Evolutionary conservation across 2,329 filamentous ascomycete species (phyloP).

Genomic region (Colletotrichum trifolii): DNA sequence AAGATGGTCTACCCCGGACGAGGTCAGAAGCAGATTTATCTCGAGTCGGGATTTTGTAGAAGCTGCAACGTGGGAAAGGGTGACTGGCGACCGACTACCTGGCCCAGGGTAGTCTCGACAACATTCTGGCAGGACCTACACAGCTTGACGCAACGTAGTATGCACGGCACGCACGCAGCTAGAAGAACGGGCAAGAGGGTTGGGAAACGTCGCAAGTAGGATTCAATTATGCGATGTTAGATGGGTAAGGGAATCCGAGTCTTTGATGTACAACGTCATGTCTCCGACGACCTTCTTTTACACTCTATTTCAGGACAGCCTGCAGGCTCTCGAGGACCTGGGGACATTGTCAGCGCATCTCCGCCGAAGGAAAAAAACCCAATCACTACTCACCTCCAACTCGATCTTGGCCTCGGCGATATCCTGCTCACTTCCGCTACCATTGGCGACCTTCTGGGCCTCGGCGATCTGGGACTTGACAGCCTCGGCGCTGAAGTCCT

Average conservation of each 20-base stretch:
- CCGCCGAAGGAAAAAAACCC: slow-evolving; percentile 4
- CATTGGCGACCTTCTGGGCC: slow-evolving; percentile 93
- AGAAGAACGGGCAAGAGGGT: slow-evolving; percentile 12
- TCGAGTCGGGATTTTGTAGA: slow-evolving; percentile 4
- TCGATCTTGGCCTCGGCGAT: slow-evolving; percentile 99
- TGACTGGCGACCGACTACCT: background rate
- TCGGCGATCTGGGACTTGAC: slow-evolving; percentile 92
- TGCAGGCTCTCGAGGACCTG: slow-evolving; percentile 87
- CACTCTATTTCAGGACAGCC: slow-evolving; percentile 80
- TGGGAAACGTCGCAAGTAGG: slow-evolving; percentile 36
- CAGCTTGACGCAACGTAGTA: slow-evolving; percentile 12
- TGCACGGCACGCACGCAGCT: slow-evolving; percentile 10
- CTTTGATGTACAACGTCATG: slow-evolving; percentile 56
- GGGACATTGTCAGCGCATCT: slow-evolving; percentile 48
- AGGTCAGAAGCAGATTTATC: slow-evolving; percentile 29
- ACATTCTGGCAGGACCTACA: slow-evolving; percentile 12
- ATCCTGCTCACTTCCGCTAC: slow-evolving; percentile 93
- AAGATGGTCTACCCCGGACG: slow-evolving; percentile 25
- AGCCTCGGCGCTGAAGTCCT: slow-evolving; percentile 94
- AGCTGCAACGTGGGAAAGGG: slow-evolving; percentile 2
- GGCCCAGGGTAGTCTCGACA: background rate
- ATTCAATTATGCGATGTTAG: slow-evolving; percentile 39
- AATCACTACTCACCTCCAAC: slow-evolving; percentile 78
- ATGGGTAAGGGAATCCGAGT: slow-evolving; percentile 39
- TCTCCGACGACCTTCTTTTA: slow-evolving; percentile 50